Evolutionary conservation across 2,329 filamentous ascomycete species (phyloP).

Genomic region (Ambrosiella xylebori): DNA sequence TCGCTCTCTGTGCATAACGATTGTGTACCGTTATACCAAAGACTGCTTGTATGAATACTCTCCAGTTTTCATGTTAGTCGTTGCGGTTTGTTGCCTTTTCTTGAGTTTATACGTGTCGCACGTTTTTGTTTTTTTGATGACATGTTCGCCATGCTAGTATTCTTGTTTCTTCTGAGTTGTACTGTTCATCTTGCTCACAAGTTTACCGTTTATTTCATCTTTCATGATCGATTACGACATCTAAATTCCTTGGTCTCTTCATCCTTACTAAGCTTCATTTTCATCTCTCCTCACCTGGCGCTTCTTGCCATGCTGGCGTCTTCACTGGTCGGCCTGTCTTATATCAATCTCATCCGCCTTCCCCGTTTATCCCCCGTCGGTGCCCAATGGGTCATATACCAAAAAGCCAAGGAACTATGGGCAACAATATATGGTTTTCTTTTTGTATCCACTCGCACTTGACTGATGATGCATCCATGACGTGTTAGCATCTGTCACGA

Average conservation of each 20-base stretch:
- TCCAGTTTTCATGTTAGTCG: not conserved
- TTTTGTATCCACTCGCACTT: not conserved
- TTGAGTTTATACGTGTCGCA: not conserved
- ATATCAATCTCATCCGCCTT: not conserved
- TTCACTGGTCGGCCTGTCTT: not conserved
- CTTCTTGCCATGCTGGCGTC: not conserved
- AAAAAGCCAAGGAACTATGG: not conserved
- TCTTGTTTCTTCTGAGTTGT: not conserved
- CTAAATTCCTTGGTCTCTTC: not conserved
- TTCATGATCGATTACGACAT: constrained; percentile 11
- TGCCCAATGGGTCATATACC: not conserved
- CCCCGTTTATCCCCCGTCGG: not conserved
- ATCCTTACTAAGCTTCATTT: not conserved
- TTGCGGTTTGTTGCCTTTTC: not conserved
- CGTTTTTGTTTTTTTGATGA: constrained; percentile 1
- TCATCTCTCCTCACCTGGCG: not conserved
- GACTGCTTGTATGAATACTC: not conserved
- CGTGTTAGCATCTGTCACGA: no score
- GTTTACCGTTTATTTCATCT: not conserved
- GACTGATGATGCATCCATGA: not conserved
- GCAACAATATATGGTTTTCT: not conserved
- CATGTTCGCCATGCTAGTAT: constrained; percentile 1
- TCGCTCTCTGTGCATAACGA: not conserved
- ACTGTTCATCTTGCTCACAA: constrained; percentile 1
- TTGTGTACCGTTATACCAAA: not conserved